Evolutionary conservation across 2,329 filamentous ascomycete genomes (phyloP), one percentile per base, ranked within the genome.

Genomic region (Colletotrichum eremochloae): DNA sequence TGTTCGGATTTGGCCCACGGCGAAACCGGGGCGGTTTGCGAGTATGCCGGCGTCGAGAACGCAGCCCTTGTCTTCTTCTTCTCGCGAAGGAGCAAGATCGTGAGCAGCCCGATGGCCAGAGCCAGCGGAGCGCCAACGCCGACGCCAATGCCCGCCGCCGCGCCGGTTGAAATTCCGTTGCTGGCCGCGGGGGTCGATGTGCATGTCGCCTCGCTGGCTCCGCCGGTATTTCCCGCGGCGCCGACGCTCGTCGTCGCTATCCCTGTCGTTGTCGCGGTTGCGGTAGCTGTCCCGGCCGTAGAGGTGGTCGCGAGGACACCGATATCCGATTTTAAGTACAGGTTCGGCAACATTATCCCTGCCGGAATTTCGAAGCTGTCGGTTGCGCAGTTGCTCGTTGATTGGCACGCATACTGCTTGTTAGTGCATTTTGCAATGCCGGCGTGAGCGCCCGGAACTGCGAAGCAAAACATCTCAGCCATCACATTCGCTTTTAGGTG

Each of bases 51-150:
- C 12, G 14, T 31, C 40, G 31, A 36, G 2, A 56, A 31, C 24
- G 55, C 55, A 9, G 6, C 61, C 5, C 66, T 70, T 29, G 61
- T 40, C 68, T 61, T 74, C 58, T 68, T 65, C 24, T 63, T 67
- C 63, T 74, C 71, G 5, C 64, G 68, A 46, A 74, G 14, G n/a
- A 74, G 68, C 58, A 74, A 46, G 20, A 72, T 36, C 2, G 48
- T 67, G 29, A 74, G 42, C 31, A 55, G 53, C 1, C 12, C 68
- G n/a, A 64, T 38, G 5, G 63, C 63, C n/a, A 74, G 36, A 6
- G 68, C 53, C 31, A 74, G 42, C 46, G 71, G 68, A 4, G 63
- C 44, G 3, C 71, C 71, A n/a, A 74, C 15, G 18, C 71, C 71
- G 6, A 33, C 55, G 9, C 71, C 71, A 55, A 74, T 72, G 0